Percentiles rank a stretch among this genome's conserved stretches.
phyloP scores from a whole-genome alignment of 441 rosid genomes.

The Raphanus hybrid region DNA sequence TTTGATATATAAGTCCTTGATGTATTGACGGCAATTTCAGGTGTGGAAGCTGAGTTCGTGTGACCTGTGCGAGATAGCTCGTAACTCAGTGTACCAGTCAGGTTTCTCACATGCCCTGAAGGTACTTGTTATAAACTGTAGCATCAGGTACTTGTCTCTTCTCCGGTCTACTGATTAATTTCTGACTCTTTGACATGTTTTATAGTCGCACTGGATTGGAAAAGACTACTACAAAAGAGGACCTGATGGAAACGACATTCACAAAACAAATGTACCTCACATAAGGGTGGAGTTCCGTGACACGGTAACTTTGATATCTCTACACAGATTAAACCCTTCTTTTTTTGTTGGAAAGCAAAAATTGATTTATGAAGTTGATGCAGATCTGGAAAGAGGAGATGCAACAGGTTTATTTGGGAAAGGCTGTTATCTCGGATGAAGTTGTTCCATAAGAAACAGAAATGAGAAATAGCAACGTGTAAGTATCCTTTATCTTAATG shows the following conservation, averaged over 20 bases:
- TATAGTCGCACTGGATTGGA: slow-evolving; percentile 98
- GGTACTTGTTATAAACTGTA: slow-evolving; percentile 48
- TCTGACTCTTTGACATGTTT: slow-evolving; percentile 19
- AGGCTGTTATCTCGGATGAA: slow-evolving; percentile 61
- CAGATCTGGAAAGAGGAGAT: slow-evolving; percentile 98
- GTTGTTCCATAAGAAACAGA: slow-evolving; percentile 58
- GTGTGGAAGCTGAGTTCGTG: slow-evolving; percentile 99
- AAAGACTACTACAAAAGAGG: slow-evolving; percentile 92
- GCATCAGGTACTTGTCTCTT: background rate
- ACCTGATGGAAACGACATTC: slow-evolving; percentile 95
- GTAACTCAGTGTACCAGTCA: slow-evolving; percentile 96
- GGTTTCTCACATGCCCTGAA: slow-evolving; percentile 99
- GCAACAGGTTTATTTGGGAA: slow-evolving; percentile 83
- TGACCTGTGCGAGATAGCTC: slow-evolving; percentile 97
- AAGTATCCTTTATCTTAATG: background rate
- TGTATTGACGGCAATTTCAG: slow-evolving; percentile 45
- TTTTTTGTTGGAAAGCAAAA: background rate
- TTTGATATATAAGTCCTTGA: background rate
- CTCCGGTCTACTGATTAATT: background rate
- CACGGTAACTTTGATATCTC: slow-evolving; percentile 48
- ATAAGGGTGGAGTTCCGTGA: slow-evolving; percentile 95
- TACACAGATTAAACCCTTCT: background rate
- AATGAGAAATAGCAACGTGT: slow-evolving; percentile 7
- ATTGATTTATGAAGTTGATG: slow-evolving; percentile 9
- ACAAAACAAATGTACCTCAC: slow-evolving; percentile 94